Percentiles rank a stretch among this genome's conserved stretches.
Evolutionary conservation across 73 alveolate genomes (phyloP).

Genomic region (Tetrahymena thermophila): DNA sequence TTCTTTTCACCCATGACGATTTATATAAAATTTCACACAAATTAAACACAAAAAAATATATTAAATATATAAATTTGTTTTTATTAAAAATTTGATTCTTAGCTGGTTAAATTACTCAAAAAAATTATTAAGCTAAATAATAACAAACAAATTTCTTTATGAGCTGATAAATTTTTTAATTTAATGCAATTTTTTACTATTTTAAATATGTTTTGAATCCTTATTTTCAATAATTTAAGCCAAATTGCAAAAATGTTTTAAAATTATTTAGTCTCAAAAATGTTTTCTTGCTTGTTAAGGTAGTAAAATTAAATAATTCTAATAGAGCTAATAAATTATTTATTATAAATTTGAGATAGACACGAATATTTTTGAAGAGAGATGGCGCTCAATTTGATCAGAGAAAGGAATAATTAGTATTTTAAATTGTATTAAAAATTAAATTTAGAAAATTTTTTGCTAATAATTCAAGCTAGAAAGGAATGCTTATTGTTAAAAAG

Average conservation of each 20-base stretch:
- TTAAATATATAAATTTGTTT: not conserved
- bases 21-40: not conserved
- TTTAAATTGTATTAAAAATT: not conserved
- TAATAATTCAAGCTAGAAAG: not conserved
- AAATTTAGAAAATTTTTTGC: not conserved
- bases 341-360: not conserved
- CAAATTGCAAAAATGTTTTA: too few species aligned
- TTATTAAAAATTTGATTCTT: not conserved
- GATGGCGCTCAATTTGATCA: not conserved
- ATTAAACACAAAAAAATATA: not conserved
- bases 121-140: not conserved
- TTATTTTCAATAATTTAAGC: too few species aligned
- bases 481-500: not conserved
- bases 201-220: too few species aligned
- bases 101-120: not conserved
- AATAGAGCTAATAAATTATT: not conserved
- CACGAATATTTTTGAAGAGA: not conserved
- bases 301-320: not conserved
- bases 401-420: not conserved
- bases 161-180: not conserved
- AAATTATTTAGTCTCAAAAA: too few species aligned
- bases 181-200: too few species aligned
- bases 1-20: constrained; percentile 9
- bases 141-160: too few species aligned
- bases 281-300: not conserved